Percentiles rank a stretch among this genome's conserved stretches.
Evolutionary conservation across 768 basidiomycete species (phyloP).

Genomic region (Exsudoporus frostii): DNA sequence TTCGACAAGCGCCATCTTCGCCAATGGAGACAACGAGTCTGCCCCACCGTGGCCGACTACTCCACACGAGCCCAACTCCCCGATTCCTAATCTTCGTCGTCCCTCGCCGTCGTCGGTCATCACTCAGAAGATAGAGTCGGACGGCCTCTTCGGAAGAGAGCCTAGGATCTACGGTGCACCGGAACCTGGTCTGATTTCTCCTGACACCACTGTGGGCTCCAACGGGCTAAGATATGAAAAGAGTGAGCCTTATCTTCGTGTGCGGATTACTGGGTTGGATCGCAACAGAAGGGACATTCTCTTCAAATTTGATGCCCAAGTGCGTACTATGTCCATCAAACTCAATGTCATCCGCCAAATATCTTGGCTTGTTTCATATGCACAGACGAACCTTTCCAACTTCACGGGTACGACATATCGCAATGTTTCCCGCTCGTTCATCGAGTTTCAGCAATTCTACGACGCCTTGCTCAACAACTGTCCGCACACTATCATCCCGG

Average conservation of each 20-base stretch:
- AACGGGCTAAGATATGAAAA: constrained; percentile 76
- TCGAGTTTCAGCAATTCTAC: constrained; percentile 93
- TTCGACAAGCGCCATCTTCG: constrained; percentile 53
- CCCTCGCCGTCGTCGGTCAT: constrained; percentile 50
- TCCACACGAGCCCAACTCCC: constrained; percentile 67
- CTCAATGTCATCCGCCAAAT: background rate
- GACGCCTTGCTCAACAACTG: constrained; percentile 86
- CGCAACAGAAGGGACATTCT: constrained; percentile 93
- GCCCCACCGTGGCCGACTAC: constrained; percentile 79
- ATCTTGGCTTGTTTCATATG: background rate
- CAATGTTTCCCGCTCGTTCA: constrained; percentile 91
- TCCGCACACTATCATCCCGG: constrained; percentile 95
- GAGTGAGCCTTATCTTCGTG: constrained; percentile 79
- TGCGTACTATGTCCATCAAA: constrained; percentile 30
- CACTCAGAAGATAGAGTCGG: constrained; percentile 48
- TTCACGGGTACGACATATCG: constrained; percentile 87
- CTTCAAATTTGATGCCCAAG: constrained; percentile 93
- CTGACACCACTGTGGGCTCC: constrained; percentile 55
- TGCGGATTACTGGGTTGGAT: constrained; percentile 87
- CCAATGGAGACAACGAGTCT: constrained; percentile 42
- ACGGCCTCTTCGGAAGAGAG: constrained; percentile 70
- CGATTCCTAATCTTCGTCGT: constrained; percentile 67
- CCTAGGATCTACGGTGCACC: constrained; percentile 88
- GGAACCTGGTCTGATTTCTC: constrained; percentile 79
- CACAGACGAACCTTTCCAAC: constrained; percentile 88